These are phyloP conservation scores for Trametes cingulata DNA, from an alignment of 768 basidiomycete genomes.

Conservation along the genomic window DNA sequence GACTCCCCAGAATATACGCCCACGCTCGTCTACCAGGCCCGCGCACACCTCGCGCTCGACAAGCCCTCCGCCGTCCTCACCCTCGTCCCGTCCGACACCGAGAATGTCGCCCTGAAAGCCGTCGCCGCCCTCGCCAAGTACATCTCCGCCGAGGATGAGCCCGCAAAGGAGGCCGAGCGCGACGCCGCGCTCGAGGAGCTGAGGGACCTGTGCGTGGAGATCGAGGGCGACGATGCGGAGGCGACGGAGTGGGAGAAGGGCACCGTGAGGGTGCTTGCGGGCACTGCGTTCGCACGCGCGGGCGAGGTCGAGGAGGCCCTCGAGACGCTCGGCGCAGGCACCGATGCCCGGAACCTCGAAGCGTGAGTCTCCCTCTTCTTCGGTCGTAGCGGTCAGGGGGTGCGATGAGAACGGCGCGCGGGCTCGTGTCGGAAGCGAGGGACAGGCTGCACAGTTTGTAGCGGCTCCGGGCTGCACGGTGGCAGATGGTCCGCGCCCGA, in stretches of 20 bases:
- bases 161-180: conserved; percentile 39
- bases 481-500: too few relatives aligned
- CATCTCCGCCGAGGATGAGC: conserved; percentile 40
- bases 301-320: conserved; percentile 91
- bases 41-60: conserved; percentile 72
- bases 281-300: conserved; percentile 82
- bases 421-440: too few relatives aligned
- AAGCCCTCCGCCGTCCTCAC: conserved; percentile 56
- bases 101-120: conserved; percentile 70
- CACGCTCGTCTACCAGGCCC: conserved; percentile 74
- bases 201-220: conserved; percentile 83
- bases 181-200: conserved; percentile 75
- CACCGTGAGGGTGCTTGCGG: conserved; percentile 76
- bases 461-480: too few relatives aligned
- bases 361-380: conserved; percentile 56
- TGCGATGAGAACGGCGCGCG: too few relatives aligned
- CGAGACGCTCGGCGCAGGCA: conserved; percentile 73
- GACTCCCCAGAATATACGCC: conserved; percentile 65
- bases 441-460: too few relatives aligned
- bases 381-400: too few relatives aligned
- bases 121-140: conserved; percentile 74
- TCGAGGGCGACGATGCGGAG: conserved; percentile 76
- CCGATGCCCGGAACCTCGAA: conserved; percentile 78
- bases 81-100: conserved; percentile 56
- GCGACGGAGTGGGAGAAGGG: conserved; percentile 68